Evolutionary conservation across 1,284 basidiomycete species (phyloP).

Genomic region (Retiboletus fuscus): DNA sequence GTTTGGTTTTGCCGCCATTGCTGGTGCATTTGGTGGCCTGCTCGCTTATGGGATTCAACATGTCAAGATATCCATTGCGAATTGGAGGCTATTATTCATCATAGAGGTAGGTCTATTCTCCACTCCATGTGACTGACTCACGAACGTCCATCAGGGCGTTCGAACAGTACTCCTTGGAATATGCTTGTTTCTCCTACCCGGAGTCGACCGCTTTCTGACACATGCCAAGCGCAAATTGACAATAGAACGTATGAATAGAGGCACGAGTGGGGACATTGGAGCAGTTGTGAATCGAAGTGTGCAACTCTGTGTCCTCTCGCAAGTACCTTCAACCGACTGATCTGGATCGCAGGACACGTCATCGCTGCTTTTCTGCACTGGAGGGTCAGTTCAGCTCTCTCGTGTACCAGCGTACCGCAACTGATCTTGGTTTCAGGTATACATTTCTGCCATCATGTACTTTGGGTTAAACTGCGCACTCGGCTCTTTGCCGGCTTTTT

Average conservation of each 20-base stretch:
- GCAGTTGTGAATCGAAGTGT: conserved; percentile 79
- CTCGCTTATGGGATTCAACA: conserved; percentile 79
- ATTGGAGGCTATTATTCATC: conserved; percentile 81
- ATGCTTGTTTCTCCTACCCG: conserved; percentile 78
- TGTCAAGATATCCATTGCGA: conserved; percentile 57
- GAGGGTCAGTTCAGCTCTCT: conserved; percentile 61
- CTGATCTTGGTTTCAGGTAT: conserved; percentile 58
- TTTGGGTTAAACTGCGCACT: conserved; percentile 85
- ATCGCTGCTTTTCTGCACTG: conserved; percentile 76
- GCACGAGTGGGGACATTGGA: conserved; percentile 74
- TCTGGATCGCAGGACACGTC: conserved; percentile 62
- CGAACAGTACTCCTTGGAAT: conserved; percentile 79
- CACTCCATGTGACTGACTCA: not conserved
- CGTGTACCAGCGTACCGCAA: not conserved
- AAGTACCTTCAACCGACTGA: conserved; percentile 3
- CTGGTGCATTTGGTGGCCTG: conserved; percentile 82
- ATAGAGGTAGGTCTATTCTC: conserved; percentile 67
- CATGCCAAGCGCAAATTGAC: conserved; percentile 81
- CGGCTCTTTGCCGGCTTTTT: conserved; percentile 87
- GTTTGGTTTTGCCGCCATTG: conserved; percentile 84
- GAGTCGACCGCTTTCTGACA: conserved; percentile 77
- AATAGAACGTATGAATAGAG: conserved; percentile 78
- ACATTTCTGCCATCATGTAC: conserved; percentile 74
- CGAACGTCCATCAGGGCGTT: conserved; percentile 58
- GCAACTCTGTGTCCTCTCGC: conserved; percentile 21